A percentile compares a stretch with the other conserved stretches of the same genome.
phyloP scores from a whole-genome alignment of 306 rosid species.

The Quercus gilva region DNA sequence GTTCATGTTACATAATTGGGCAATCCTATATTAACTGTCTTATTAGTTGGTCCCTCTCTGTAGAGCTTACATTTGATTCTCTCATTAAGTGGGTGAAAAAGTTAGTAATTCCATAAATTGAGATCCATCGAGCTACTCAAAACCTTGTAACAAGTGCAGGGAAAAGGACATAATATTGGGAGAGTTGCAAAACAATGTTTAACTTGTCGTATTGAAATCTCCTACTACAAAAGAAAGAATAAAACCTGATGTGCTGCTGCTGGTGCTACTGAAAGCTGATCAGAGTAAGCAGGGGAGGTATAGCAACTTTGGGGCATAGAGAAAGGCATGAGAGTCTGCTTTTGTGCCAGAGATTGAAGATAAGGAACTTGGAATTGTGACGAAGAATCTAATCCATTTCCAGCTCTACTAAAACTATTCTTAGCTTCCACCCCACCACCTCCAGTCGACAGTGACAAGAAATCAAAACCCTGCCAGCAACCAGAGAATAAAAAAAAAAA shows the following conservation, averaged over 20 bases:
- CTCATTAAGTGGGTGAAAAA: background rate
- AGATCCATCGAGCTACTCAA: background rate
- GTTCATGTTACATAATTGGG: background rate
- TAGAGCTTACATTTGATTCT: background rate
- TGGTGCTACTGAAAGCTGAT: conserved; percentile 31
- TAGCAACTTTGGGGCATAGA: conserved; percentile 41
- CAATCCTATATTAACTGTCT: background rate
- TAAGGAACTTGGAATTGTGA: conserved; percentile 53
- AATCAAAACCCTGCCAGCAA: conserved; percentile 56
- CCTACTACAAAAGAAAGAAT: conserved; percentile 2
- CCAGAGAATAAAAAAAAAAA: conserved; percentile 20
- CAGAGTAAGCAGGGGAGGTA: conserved; percentile 41
- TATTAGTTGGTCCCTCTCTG: background rate
- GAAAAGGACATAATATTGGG: background rate
- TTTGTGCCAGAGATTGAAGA: conserved; percentile 44
- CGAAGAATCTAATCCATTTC: conserved; percentile 36
- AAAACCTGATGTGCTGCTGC: conserved; percentile 56
- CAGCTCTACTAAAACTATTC: conserved; percentile 26
- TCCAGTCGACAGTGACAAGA: conserved; percentile 55
- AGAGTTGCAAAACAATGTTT: background rate
- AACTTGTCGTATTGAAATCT: background rate
- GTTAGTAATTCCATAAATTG: background rate
- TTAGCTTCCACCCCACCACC: conserved; percentile 40
- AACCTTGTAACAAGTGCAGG: background rate
- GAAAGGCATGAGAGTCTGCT: conserved; percentile 35